Evolutionary conservation across 768 basidiomycete genomes (phyloP).

Genomic region (Pleurotus giganteus): DNA sequence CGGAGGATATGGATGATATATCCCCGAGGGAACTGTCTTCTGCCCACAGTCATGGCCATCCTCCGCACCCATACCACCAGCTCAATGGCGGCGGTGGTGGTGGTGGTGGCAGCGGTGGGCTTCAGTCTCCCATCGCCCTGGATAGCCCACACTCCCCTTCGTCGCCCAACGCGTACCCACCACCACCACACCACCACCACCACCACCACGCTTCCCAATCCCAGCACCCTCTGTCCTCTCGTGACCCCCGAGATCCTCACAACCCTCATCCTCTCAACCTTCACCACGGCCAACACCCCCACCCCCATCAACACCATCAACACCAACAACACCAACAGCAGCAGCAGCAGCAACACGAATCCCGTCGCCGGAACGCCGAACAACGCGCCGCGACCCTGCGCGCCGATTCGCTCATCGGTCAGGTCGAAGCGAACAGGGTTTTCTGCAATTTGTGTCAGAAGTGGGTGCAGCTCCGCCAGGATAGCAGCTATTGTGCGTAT

Average conservation of each 20-base stretch:
- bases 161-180: too few species aligned
- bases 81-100: not conserved
- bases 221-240: constrained; percentile 6
- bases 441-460: constrained; percentile 76
- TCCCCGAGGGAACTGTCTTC: not conserved
- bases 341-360: constrained; percentile 58
- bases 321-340: constrained; percentile 53
- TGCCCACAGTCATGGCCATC: not conserved
- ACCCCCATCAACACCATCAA: constrained; percentile 19
- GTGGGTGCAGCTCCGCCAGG: constrained; percentile 82
- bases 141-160: not conserved
- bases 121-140: too few species aligned
- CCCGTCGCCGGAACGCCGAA: constrained; percentile 73
- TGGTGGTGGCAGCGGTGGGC: not conserved
- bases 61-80: not conserved
- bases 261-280: constrained; percentile 11
- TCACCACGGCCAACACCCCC: constrained; percentile 7
- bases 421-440: constrained; percentile 73
- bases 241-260: constrained; percentile 13
- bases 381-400: constrained; percentile 72
- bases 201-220: constrained; percentile 25
- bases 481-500: constrained; percentile 77
- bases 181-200: constrained; percentile 20
- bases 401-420: constrained; percentile 60
- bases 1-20: too few species aligned